These are phyloP conservation scores for Citrus reticulata DNA, from an alignment of 345 rosid species.

Conservation along the genomic window DNA sequence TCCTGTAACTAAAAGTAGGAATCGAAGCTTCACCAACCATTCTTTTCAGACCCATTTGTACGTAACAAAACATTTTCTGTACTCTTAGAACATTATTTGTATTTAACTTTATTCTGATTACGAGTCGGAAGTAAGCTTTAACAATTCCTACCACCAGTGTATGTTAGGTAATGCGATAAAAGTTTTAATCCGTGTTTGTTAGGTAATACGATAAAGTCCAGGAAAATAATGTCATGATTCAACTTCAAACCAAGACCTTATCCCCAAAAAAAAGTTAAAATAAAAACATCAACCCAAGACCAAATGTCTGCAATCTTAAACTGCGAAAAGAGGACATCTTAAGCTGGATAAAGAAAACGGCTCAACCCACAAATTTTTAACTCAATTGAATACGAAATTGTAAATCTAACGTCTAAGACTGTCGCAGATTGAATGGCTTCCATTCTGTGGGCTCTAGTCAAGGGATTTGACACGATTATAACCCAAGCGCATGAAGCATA, in stretches of 20 bases:
- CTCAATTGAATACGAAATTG: background rate
- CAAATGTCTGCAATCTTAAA: background rate
- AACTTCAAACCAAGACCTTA: background rate
- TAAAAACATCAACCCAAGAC: too few relatives aligned
- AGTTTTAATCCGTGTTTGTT: too few relatives aligned
- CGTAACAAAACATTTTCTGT: background rate
- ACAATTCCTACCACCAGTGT: background rate
- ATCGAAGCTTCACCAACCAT: background rate
- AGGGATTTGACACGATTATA: background rate
- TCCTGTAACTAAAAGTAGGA: background rate
- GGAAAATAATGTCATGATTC: background rate
- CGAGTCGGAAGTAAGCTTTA: background rate
- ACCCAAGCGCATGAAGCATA: slow-evolving; percentile 78
- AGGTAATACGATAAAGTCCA: too few relatives aligned
- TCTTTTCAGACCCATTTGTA: background rate
- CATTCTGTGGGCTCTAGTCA: background rate
- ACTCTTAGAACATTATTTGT: too few relatives aligned
- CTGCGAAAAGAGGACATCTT: background rate
- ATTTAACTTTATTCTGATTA: background rate
- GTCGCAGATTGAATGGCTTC: background rate
- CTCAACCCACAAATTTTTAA: background rate
- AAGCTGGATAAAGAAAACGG: background rate
- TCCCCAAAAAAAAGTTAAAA: too few relatives aligned
- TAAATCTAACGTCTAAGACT: background rate
- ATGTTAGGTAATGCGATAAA: background rate